These are phyloP conservation scores for Pythium brachiatum DNA, from an alignment of 352 stramenopile genomes.

Conservation along the genomic window DNA sequence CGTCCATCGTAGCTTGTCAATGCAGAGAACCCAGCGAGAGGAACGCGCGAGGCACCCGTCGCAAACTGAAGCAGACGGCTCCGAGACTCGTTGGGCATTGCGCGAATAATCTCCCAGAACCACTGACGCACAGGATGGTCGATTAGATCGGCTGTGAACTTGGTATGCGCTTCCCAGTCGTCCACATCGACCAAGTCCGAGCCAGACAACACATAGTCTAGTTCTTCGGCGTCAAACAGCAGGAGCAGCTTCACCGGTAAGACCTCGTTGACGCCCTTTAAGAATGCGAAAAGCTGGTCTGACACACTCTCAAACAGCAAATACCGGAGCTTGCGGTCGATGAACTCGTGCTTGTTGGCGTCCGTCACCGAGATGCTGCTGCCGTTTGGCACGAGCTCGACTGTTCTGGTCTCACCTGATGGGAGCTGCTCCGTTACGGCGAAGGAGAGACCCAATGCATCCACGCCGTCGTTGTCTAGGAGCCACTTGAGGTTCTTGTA, in stretches of 20 bases:
- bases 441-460: constrained; percentile 44
- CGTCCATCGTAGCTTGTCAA: constrained; percentile 57
- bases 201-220: constrained; percentile 55
- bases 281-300: constrained; percentile 82
- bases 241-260: constrained; percentile 82
- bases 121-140: constrained; percentile 20
- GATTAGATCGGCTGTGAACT: constrained; percentile 20
- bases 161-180: constrained; percentile 91
- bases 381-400: background rate
- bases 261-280: constrained; percentile 96
- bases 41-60: constrained; percentile 63
- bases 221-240: constrained; percentile 88
- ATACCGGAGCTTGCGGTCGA: constrained; percentile 92
- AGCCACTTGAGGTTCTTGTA: constrained; percentile 20
- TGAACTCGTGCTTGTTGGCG: constrained; percentile 93
- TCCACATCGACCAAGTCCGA: constrained; percentile 89
- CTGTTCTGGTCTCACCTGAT: background rate
- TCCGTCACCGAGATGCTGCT: constrained; percentile 85
- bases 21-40: constrained; percentile 46
- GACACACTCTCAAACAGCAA: constrained; percentile 90
- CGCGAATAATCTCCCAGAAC: constrained; percentile 80
- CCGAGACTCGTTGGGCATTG: constrained; percentile 53
- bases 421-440: constrained; percentile 22
- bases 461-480: constrained; percentile 37
- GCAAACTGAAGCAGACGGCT: constrained; percentile 60